Evolutionary conservation across 2,329 filamentous ascomycete species (phyloP).

Genomic region (Fonsecaea pedrosoi): DNA sequence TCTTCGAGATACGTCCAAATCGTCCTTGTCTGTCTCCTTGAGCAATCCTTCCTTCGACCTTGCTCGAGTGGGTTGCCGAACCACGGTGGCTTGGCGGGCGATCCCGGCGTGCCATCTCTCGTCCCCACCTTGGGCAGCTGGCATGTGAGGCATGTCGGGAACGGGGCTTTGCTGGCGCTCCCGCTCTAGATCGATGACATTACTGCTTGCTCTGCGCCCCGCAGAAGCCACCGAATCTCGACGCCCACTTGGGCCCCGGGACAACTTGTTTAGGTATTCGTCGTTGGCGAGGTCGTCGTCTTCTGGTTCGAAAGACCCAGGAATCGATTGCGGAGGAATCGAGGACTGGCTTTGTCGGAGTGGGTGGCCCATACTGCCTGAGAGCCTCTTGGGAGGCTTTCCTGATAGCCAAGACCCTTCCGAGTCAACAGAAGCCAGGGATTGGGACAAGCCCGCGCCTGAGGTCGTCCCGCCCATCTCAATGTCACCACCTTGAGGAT

Average conservation of each 20-base stretch:
- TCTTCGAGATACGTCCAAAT: constrained; percentile 43
- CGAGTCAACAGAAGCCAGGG: constrained; percentile 90
- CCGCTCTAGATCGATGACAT: constrained; percentile 65
- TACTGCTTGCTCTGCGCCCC: constrained; percentile 52
- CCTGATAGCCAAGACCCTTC: constrained; percentile 96
- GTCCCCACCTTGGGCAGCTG: constrained; percentile 44
- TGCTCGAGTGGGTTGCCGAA: constrained; percentile 65
- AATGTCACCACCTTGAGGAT: constrained; percentile 28
- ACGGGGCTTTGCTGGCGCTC: constrained; percentile 52
- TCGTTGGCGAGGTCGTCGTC: constrained; percentile 73
- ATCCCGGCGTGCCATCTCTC: constrained; percentile 59
- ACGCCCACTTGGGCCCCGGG: constrained; percentile 54
- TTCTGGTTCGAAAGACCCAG: constrained; percentile 40
- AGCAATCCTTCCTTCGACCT: constrained; percentile 68
- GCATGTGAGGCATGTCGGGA: constrained; percentile 39
- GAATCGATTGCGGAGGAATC: constrained; percentile 43
- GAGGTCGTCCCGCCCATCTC: constrained; percentile 25
- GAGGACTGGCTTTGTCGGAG: constrained; percentile 57
- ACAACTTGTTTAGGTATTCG: constrained; percentile 71
- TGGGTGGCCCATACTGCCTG: constrained; percentile 52
- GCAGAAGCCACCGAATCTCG: constrained; percentile 42
- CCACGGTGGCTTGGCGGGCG: constrained; percentile 67
- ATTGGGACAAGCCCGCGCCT: constrained; percentile 68
- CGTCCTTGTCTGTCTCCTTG: constrained; percentile 54
- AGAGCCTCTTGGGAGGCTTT: constrained; percentile 61